These are phyloP conservation scores for Ichthyophthirius multifiliis DNA, from an alignment of 169 alveolate genomes.

Conservation along the genomic window DNA sequence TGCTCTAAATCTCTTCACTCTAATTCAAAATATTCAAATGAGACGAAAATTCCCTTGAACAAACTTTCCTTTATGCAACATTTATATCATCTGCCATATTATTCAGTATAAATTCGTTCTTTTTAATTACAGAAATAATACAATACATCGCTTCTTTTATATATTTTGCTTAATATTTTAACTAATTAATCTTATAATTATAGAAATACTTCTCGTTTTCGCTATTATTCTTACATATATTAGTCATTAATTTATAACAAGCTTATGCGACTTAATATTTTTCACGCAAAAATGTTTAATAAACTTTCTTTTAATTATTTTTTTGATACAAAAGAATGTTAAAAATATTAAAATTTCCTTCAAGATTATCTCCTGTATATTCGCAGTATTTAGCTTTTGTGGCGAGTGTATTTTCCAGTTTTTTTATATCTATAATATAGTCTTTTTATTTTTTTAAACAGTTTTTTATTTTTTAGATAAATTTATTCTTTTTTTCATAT, in stretches of 20 bases:
- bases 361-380: neutral
- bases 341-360: neutral
- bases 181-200: neutral
- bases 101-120: conserved; percentile 19
- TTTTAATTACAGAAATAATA: conserved; percentile 10
- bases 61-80: neutral
- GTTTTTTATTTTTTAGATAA: neutral
- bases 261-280: neutral
- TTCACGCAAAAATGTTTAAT: neutral
- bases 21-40: too few relatives aligned
- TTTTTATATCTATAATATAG: neutral
- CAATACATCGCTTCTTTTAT: conserved; percentile 25
- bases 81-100: conserved; percentile 25
- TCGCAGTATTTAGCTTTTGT: neutral
- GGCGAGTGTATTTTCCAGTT: neutral
- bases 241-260: neutral
- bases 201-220: neutral
- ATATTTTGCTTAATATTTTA: conserved; percentile 12
- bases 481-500: neutral
- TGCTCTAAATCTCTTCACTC: too few relatives aligned
- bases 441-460: neutral
- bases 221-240: neutral
- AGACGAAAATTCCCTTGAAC: neutral
- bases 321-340: neutral
- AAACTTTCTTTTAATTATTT: neutral